phyloP scores from a whole-genome alignment of 208 protist species.

The Wallacemonas sp. region DNA sequence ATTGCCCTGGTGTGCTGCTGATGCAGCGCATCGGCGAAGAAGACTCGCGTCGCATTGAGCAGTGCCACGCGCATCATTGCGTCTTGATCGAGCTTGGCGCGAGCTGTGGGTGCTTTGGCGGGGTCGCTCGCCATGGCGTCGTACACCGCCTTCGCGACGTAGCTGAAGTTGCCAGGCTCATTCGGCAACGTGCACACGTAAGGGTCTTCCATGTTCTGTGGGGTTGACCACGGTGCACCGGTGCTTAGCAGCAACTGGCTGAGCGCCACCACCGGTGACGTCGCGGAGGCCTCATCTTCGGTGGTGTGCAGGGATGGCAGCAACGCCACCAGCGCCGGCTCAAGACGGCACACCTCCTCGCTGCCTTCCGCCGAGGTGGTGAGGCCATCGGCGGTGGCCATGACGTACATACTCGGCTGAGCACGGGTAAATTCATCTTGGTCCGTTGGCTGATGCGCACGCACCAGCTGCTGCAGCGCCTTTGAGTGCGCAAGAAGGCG shows the following conservation, averaged over 20 bases:
- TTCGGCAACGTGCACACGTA: slow-evolving; percentile 68
- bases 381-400: slow-evolving; percentile 59
- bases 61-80: slow-evolving; percentile 22
- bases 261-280: slow-evolving; percentile 11
- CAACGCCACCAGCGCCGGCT: slow-evolving; percentile 6
- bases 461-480: slow-evolving; percentile 49
- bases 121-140: slow-evolving; percentile 25
- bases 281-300: neutral
- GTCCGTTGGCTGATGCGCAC: slow-evolving; percentile 19
- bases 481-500: slow-evolving; percentile 34
- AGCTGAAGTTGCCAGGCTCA: slow-evolving; percentile 71
- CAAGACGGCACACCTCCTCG: slow-evolving; percentile 4
- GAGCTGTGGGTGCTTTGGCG: neutral
- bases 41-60: slow-evolving; percentile 51
- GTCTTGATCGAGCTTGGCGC: neutral
- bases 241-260: slow-evolving; percentile 71
- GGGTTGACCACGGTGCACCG: slow-evolving; percentile 63
- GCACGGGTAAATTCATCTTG: neutral
- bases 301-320: neutral
- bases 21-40: slow-evolving; percentile 16
- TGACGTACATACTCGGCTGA: slow-evolving; percentile 38
- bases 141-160: slow-evolving; percentile 46
- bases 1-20: neutral
- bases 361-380: neutral
- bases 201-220: slow-evolving; percentile 70